A percentile compares a stretch with the other conserved stretches of the same genome.
These are phyloP conservation scores for Ophiostoma montium DNA, from an alignment of 2,329 filamentous ascomycete species.

Conservation along the genomic window DNA sequence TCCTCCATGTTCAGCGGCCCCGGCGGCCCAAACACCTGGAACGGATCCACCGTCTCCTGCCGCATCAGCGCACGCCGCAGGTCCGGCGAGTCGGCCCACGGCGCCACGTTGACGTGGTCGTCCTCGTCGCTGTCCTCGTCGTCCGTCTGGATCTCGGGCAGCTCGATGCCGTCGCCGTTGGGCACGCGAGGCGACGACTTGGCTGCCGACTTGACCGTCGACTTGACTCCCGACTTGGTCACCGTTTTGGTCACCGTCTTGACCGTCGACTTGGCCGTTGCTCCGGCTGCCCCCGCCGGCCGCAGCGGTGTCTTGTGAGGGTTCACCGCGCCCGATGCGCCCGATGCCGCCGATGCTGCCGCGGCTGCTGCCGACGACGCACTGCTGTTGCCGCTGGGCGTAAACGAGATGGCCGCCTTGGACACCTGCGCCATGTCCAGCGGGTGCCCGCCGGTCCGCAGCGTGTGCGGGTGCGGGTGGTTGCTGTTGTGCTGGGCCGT, in stretches of 20 bases:
- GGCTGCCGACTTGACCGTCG: slow-evolving; percentile 39
- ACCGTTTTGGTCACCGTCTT: slow-evolving; percentile 33
- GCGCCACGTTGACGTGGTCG: slow-evolving; percentile 41
- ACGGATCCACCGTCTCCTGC: slow-evolving; percentile 77
- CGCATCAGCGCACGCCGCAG: slow-evolving; percentile 59
- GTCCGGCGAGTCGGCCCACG: slow-evolving; percentile 82
- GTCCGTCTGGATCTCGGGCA: slow-evolving; percentile 92
- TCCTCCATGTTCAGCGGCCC: slow-evolving; percentile 88
- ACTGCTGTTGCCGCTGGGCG: slow-evolving; percentile 34
- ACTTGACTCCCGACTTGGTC: slow-evolving; percentile 45
- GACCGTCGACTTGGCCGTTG: background rate
- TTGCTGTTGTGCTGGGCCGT: slow-evolving; percentile 42
- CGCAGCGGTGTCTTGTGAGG: slow-evolving; percentile 58
- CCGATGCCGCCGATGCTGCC: slow-evolving; percentile 3
- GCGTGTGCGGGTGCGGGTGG: background rate
- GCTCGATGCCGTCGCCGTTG: slow-evolving; percentile 77
- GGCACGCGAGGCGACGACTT: slow-evolving; percentile 73
- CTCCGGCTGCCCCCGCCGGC: slow-evolving; percentile 25
- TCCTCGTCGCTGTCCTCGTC: slow-evolving; percentile 55
- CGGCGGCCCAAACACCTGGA: slow-evolving; percentile 77
- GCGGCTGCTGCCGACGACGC: slow-evolving; percentile 4
- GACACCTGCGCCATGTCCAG: slow-evolving; percentile 79
- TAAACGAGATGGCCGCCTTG: slow-evolving; percentile 81
- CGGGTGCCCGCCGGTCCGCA: slow-evolving; percentile 49
- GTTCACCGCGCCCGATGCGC: background rate